Evolutionary conservation across 148 eudicot genomes (phyloP), one percentile per base, ranked within the genome.

Genomic region (Suaeda aralocaspica): DNA sequence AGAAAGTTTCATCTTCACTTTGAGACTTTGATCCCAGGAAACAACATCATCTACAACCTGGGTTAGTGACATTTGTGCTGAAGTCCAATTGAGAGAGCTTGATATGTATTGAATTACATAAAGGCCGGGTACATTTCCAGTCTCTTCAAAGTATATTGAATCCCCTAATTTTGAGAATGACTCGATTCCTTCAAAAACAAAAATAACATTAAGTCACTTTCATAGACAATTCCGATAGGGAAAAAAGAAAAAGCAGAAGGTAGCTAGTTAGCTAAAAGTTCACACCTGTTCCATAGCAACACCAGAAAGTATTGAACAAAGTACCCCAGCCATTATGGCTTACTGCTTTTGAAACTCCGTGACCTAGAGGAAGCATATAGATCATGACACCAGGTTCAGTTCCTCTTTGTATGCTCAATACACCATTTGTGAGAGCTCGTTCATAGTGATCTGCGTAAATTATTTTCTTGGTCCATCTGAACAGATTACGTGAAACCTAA

Each of bases 81-180:
- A 68, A 67, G 36, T 76, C 96, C 96, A 91, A 49, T 88, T 64
- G 28, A 91, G 26, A 14, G 91, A 66, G 77, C 93, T 88, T 9
- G 91, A 70, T 76, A 91, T 82, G 72, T 84, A 88, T 77, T 91
- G 96, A 49, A 91, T 86, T 36, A 91, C 74, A 70, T 86, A 88
- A 45, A 91, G 83, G 41, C 78, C 86, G 10, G 80, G 87, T 70
- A 13, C 58, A 3, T 62, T 64, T 34, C 91, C 93, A 33, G 25
- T 69, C 66, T 90, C 89, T 83, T 91, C 91, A 80, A 89, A 94
- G 83, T 94, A 94, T 75, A 94, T 89, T 11, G 97, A 91, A 78
- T 94, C 96, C 79, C 98, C 98, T 71, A 94, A 78, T 72, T 91
- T 94, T 9, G 98, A 89, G 83, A 94, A 91, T 72, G 97, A 91